Percentiles rank a stretch among this genome's conserved stretches.
phyloP scores from a whole-genome alignment of 495 filamentous ascomycete species.

The Articulospora tetracladia region DNA sequence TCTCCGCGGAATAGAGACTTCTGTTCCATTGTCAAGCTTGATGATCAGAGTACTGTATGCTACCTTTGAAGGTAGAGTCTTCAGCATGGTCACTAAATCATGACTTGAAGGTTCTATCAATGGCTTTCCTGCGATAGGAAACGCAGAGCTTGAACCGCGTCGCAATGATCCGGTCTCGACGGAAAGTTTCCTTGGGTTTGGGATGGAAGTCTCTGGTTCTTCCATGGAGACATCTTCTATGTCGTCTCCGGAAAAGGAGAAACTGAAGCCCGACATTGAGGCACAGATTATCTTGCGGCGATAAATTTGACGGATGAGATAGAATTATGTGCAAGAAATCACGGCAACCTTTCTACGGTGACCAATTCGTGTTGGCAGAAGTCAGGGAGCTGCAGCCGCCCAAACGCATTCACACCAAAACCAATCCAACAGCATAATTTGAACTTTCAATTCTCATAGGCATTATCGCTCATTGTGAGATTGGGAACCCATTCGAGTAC shows the following conservation, averaged over 20 bases:
- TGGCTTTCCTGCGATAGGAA: conserved; percentile 44
- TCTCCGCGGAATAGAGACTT: conserved; percentile 66
- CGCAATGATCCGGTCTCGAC: conserved; percentile 19
- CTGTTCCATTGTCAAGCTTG: conserved; percentile 41
- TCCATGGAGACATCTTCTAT: conserved; percentile 61
- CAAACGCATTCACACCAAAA: too few relatives aligned
- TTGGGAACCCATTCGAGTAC: too few relatives aligned
- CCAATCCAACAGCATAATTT: too few relatives aligned
- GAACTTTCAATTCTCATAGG: too few relatives aligned
- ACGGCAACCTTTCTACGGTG: neutral
- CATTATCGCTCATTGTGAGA: too few relatives aligned
- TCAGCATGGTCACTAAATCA: conserved; percentile 50
- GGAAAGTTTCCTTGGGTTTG: conserved; percentile 11
- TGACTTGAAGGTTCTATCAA: conserved; percentile 42
- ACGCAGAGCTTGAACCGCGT: conserved; percentile 30
- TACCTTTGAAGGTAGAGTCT: conserved; percentile 71
- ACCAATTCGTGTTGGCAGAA: too few relatives aligned
- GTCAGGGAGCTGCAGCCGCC: too few relatives aligned
- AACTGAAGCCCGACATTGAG: conserved; percentile 54
- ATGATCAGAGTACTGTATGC: conserved; percentile 64
- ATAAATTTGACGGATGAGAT: neutral
- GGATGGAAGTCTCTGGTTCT: conserved; percentile 20
- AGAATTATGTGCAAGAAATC: neutral
- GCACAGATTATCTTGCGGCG: neutral
- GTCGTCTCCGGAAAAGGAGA: conserved; percentile 80